A percentile compares a stretch with the other conserved stretches of the same genome.
These are phyloP conservation scores for Diversispora eburnea DNA, from an alignment of 192 early-diverging fungal genomes.

Conservation along the genomic window DNA sequence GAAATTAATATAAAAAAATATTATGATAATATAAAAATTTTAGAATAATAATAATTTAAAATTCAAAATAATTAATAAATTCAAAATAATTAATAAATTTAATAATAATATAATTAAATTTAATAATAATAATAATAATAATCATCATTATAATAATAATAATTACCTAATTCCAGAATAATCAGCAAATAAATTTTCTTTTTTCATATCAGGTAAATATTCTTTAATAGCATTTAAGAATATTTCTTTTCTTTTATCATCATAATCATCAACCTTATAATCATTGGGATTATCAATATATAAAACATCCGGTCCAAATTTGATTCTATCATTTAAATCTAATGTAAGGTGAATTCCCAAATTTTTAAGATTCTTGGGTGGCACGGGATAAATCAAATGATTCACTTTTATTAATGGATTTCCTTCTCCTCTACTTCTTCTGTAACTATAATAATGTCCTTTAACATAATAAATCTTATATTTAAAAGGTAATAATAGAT, in stretches of 20 bases:
- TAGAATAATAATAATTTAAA: too few species aligned
- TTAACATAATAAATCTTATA: conserved; percentile 72
- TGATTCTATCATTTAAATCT: conserved; percentile 69
- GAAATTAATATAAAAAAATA: too few species aligned
- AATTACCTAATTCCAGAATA: conserved; percentile 74
- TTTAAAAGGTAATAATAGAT: conserved; percentile 28
- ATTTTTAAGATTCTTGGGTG: conserved; percentile 63
- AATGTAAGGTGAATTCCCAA: conserved; percentile 79
- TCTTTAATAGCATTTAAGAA: conserved; percentile 54
- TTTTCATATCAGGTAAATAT: conserved; percentile 60
- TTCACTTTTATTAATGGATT: conserved; percentile 32
- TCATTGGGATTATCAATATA: conserved; percentile 58
- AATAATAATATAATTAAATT: too few species aligned
- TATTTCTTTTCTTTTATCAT: conserved; percentile 36
- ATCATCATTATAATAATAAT: conserved; percentile 35
- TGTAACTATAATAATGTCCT: conserved; percentile 74
- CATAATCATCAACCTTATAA: conserved; percentile 43
- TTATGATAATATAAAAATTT: too few species aligned
- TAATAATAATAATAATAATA: conserved; percentile 40
- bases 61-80: too few species aligned
- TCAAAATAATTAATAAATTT: too few species aligned
- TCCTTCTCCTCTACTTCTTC: conserved; percentile 5
- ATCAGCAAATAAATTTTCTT: conserved; percentile 59
- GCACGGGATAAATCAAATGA: conserved; percentile 78
- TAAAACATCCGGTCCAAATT: conserved; percentile 77